Evolutionary conservation across 129 eudicot species (phyloP).

Genomic region (Chrysanthemum lavandulifolium): DNA sequence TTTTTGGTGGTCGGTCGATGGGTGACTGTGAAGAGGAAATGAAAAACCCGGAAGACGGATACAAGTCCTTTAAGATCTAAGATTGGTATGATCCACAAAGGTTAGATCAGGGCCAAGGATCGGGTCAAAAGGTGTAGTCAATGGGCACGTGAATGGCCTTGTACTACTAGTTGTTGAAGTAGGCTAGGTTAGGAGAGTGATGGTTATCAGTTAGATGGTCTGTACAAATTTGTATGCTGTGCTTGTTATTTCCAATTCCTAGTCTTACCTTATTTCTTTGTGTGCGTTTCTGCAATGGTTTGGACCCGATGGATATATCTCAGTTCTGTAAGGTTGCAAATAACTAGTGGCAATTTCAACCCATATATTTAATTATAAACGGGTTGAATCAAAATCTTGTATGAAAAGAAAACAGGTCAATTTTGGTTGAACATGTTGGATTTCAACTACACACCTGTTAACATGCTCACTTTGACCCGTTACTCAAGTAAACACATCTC

Average conservation of each 20-base stretch:
- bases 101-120: background rate
- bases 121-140: background rate
- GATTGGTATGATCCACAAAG: constrained; percentile 5
- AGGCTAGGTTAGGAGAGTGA: constrained; percentile 16
- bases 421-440: too few species aligned
- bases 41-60: constrained; percentile 70
- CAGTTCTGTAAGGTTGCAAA: too few species aligned
- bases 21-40: constrained; percentile 99
- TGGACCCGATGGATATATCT: too few species aligned
- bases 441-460: too few species aligned
- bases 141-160: constrained; percentile 16
- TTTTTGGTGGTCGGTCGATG: constrained; percentile 74
- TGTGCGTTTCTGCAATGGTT: too few species aligned
- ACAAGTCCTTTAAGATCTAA: constrained; percentile 77
- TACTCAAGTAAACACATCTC: too few species aligned
- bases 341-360: too few species aligned
- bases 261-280: too few species aligned
- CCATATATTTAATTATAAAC: too few species aligned
- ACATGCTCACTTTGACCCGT: too few species aligned
- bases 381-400: too few species aligned
- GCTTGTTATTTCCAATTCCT: background rate
- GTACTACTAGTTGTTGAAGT: constrained; percentile 9
- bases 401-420: too few species aligned
- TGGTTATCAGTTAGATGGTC: constrained; percentile 2
- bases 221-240: constrained; percentile 15